Evolutionary conservation across 2,329 filamentous ascomycete species (phyloP), one percentile per base, ranked within the genome.

Genomic region (Penicillium sp.): DNA sequence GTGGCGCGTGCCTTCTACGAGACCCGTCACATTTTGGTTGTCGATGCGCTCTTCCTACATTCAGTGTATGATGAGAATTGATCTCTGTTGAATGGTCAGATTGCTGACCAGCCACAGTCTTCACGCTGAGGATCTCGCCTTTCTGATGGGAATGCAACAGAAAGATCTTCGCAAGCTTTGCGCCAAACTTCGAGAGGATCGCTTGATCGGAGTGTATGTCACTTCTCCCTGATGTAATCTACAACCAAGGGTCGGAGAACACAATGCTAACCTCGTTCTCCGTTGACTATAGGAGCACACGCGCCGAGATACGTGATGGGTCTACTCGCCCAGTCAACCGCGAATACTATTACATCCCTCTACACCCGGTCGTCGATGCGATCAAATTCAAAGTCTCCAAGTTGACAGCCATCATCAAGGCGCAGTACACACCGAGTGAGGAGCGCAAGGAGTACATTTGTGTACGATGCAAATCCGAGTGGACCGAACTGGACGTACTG

Each of bases 291-390:
- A 90, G 84, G 68, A 87, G 88, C 73, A 86, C 87, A 33, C 87
- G 91, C 60, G 85, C 87, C 50, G 92, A 96, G 73, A 80, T 89
- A 55, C 87, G 88, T 64, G 89, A 93, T 70, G 91, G 90, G 51
- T 90, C 92, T 59, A 88, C 89, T 57, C 88, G 92, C 52, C 89
- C 91, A 6, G 88, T 89, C 65, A 92, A 89, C 71, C 86, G 91
- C 68, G 96, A 93, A 62, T 99, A 96, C 82, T 99, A 96, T 79
- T 99, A 91, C 77, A 93, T 99, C 73, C 93, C 97, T 73, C 95
- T 95, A 70, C 91, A 94, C 59, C 89, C 91, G 57, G 91, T 93
- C 37, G 91, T 99, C 70, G 94, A 99, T 77, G 91, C 91, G 49
- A 95, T 96, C 77, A 99, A 99, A 75, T 99, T 90, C 84, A 89